Percentiles rank a stretch among this genome's conserved stretches.
These are phyloP conservation scores for Ophiostoma montium DNA, from an alignment of 2,329 filamentous ascomycete species.

Conservation along the genomic window DNA sequence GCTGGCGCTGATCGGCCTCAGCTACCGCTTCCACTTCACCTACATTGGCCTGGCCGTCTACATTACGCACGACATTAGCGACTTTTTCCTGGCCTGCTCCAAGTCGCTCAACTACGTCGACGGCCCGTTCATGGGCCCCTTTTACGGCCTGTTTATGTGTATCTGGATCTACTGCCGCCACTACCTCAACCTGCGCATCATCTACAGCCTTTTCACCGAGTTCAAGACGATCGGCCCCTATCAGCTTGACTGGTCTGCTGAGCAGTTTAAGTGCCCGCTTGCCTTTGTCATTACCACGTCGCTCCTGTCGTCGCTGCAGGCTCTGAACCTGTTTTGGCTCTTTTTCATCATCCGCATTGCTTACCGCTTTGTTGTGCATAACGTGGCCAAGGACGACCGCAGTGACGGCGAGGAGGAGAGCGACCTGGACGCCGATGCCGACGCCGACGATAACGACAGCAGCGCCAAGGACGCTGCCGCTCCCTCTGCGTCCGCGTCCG, in stretches of 20 bases:
- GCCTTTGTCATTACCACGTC: conserved; percentile 51
- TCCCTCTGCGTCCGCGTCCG: too few relatives aligned
- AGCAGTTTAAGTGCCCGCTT: conserved; percentile 65
- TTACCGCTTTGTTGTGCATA: conserved; percentile 51
- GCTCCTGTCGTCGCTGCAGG: conserved; percentile 54
- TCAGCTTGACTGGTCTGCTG: conserved; percentile 59
- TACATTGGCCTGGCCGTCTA: conserved; percentile 91
- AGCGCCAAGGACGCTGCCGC: conserved; percentile 5
- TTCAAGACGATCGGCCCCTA: conserved; percentile 63
- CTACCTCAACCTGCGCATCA: conserved; percentile 64
- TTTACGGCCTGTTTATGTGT: conserved; percentile 69
- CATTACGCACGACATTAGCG: conserved; percentile 84
- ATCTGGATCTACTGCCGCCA: conserved; percentile 87
- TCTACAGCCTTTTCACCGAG: conserved; percentile 61
- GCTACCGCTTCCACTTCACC: conserved; percentile 93
- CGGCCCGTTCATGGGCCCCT: conserved; percentile 61
- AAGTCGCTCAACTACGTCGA: conserved; percentile 89
- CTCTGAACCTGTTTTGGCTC: conserved; percentile 70
- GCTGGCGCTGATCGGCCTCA: conserved; percentile 65
- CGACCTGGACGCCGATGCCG: conserved; percentile 42
- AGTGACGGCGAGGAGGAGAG: conserved; percentile 52
- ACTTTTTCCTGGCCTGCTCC: conserved; percentile 84
- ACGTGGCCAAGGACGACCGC: conserved; percentile 53
- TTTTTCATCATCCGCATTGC: conserved; percentile 64
- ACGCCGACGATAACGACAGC: conserved; percentile 40